Evolutionary conservation across 139 green algal genomes (phyloP).

Genomic region (Edaphochlamys debaryana): DNA sequence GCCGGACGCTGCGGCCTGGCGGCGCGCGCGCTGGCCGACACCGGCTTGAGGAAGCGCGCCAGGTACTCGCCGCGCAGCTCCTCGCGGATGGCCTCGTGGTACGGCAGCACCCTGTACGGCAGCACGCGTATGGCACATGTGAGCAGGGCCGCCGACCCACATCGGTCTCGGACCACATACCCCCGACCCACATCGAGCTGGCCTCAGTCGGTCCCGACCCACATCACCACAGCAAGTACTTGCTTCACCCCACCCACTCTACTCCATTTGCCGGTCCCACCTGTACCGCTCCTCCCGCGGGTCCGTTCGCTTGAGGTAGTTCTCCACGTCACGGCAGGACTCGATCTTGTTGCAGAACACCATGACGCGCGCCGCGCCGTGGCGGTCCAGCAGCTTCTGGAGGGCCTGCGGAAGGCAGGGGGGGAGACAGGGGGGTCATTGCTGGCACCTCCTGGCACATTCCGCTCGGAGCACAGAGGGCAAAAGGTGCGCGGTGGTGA

Average conservation of each 20-base stretch:
- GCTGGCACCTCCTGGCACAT: too few relatives aligned
- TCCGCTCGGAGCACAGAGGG: too few relatives aligned
- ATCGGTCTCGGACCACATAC: too few relatives aligned
- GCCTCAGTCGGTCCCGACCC: too few relatives aligned
- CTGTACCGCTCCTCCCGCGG: slow-evolving; percentile 20
- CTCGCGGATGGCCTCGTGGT: slow-evolving; percentile 86
- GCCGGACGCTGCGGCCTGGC: background rate
- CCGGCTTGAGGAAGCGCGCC: slow-evolving; percentile 67
- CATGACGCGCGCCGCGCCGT: slow-evolving; percentile 58
- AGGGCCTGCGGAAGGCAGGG: slow-evolving; percentile 3
- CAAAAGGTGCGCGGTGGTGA: too few relatives aligned
- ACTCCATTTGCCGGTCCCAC: too few relatives aligned
- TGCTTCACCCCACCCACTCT: too few relatives aligned
- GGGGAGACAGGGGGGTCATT: background rate
- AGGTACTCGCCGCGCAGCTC: slow-evolving; percentile 66
- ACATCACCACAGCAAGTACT: too few relatives aligned
- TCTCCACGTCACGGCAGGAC: slow-evolving; percentile 90
- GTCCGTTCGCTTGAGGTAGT: slow-evolving; percentile 75
- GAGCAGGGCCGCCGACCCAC: too few relatives aligned
- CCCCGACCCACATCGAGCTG: too few relatives aligned
- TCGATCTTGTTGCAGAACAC: slow-evolving; percentile 97
- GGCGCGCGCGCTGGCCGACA: background rate
- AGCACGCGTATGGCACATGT: too few relatives aligned
- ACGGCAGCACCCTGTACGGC: slow-evolving; percentile 73
- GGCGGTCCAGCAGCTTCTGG: slow-evolving; percentile 23